Percentiles rank a stretch among this genome's conserved stretches.
Evolutionary conservation across 192 early-diverging fungal genomes (phyloP).

Genomic region (Backusella tarrabulga): DNA sequence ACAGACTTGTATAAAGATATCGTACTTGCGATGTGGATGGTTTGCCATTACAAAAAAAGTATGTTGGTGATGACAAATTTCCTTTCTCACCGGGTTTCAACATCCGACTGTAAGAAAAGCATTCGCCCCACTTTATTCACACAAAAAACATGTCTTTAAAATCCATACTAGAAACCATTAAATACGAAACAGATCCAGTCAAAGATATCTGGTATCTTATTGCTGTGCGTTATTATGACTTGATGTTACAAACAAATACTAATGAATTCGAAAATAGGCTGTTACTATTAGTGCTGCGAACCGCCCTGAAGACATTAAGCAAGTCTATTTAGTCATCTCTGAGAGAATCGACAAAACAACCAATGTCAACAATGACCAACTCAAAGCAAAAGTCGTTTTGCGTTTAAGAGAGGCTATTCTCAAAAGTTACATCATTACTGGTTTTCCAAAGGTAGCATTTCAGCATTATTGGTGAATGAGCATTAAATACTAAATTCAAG

Average conservation of each 20-base stretch:
- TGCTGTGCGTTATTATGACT: not conserved
- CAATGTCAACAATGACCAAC: not conserved
- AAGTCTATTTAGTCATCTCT: slow-evolving; percentile 5
- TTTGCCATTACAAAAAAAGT: not conserved
- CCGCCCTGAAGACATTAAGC: slow-evolving; percentile 16
- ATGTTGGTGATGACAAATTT: not conserved
- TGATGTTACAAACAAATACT: not conserved
- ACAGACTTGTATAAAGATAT: not conserved
- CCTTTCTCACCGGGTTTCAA: not conserved
- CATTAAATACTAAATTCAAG: not conserved
- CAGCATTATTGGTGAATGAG: not conserved
- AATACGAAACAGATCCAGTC: not conserved
- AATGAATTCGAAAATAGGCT: slow-evolving; percentile 9
- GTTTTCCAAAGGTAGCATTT: slow-evolving; percentile 29
- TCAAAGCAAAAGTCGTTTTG: slow-evolving; percentile 2
- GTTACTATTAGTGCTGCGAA: slow-evolving; percentile 21
- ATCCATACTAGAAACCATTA: not conserved
- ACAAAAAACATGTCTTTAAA: not conserved
- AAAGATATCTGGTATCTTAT: slow-evolving; percentile 10
- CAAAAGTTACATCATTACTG: slow-evolving; percentile 14
- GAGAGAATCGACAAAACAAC: not conserved
- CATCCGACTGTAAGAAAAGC: not conserved
- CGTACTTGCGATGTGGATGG: not conserved
- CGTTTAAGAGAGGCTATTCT: slow-evolving; percentile 21
- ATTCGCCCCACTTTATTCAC: not conserved